Percentiles rank a stretch among this genome's conserved stretches.
Conservation (phyloP, 2,329 filamentous ascomycete species). For the Ilyonectria sp. region DNA sequence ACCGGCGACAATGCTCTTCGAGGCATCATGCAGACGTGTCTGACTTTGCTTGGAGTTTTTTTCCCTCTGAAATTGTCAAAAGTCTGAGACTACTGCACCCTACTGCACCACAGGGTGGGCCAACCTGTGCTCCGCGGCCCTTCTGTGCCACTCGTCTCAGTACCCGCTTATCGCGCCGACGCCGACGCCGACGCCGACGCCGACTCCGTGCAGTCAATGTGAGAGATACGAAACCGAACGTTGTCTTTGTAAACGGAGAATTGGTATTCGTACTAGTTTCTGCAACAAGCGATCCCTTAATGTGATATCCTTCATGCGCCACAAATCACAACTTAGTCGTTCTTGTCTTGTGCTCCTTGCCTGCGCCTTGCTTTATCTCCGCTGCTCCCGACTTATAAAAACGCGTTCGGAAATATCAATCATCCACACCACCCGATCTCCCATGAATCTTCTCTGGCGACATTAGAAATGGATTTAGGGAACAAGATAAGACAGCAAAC, state of each 20-base stretch:
- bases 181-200: background rate
- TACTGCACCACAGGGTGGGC: constrained; percentile 2
- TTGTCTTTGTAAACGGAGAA: constrained; percentile 22
- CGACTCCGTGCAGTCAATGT: background rate
- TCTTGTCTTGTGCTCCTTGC: constrained; percentile 12
- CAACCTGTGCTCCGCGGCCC: background rate
- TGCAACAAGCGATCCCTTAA: constrained; percentile 18
- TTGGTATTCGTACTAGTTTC: constrained; percentile 26
- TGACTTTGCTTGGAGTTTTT: constrained; percentile 3
- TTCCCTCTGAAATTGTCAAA: background rate
- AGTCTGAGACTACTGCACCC: background rate
- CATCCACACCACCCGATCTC: background rate
- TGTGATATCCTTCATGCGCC: constrained; percentile 30
- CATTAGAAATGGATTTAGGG: background rate
- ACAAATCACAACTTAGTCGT: constrained; percentile 15
- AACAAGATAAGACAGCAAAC: background rate
- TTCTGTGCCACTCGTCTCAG: constrained; percentile 1
- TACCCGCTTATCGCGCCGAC: background rate
- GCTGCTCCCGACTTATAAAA: constrained; percentile 24
- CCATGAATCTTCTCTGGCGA: background rate
- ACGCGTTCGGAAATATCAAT: constrained; percentile 1
- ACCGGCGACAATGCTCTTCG: constrained; percentile 5
- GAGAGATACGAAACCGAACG: background rate
- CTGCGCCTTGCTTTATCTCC: constrained; percentile 5
- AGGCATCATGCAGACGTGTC: constrained; percentile 3